Evolutionary conservation across 2,329 filamentous ascomycete species (phyloP), one percentile per base, ranked within the genome.

Genomic region (Monilinia polystroma): DNA sequence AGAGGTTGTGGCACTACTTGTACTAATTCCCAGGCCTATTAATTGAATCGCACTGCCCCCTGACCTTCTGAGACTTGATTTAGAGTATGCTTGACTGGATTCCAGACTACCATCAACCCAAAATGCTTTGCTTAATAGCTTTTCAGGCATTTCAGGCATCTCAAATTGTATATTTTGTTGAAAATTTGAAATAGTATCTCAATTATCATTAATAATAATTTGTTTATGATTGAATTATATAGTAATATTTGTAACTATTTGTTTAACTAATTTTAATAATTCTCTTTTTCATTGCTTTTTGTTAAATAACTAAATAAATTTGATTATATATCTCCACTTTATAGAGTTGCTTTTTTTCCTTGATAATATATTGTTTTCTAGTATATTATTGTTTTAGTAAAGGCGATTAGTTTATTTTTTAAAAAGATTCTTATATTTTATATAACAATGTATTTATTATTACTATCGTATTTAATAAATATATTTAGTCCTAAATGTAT

Each of bases 281-380:
- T 76, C 68, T 54, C 66, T 68, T 66, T 77, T 75, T 8, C 68
- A 59, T 51, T 64, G 51, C 64, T 70, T 72, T 72, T 74, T 75
- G 52, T 76, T 71, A 51, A 71, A 76, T 41, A 67, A 70, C 74
- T 71, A 77, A 54, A 73, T 72, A 67, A 77, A 77, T 68, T 78
- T 77, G n/a, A 73, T 71, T 10, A 78, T 70, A 47, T 70, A 68
- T 49, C 72, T 58, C 68, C 62, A 69, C 47, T 74, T 60, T 43
- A 47, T 72, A 29, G 66, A 68, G 65, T 68, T 72, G 63, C 35
- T 45, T 65, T 60, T 60, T 71, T 70, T 68, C 60, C 68, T 67
- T 55, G 58, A 71, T 71, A 71, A 65, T 65, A 71, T 10, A 59
- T 71, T 23, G 23, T 23, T 23, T 23, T 23, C 23, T 23, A 23